These are phyloP conservation scores for Ceratobasidium sp. DNA, from an alignment of 1,284 basidiomycete species.

Conservation along the genomic window DNA sequence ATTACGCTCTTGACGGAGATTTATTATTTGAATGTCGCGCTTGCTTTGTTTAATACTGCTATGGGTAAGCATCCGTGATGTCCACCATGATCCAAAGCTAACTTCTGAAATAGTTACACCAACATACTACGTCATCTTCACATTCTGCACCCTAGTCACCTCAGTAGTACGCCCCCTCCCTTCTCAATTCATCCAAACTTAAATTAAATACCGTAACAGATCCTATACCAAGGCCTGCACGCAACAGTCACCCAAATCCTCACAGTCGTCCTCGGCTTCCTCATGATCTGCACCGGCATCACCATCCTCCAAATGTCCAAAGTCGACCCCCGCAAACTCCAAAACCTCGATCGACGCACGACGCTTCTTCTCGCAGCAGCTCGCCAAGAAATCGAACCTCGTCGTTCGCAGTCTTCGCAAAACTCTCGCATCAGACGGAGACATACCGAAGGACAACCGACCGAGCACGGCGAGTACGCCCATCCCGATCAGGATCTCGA, in stretches of 20 bases:
- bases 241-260: slow-evolving; percentile 77
- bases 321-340: slow-evolving; percentile 65
- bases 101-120: slow-evolving; percentile 64
- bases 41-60: slow-evolving; percentile 75
- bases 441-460: not conserved
- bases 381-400: slow-evolving; percentile 49
- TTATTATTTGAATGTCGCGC: slow-evolving; percentile 78
- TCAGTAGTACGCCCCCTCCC: slow-evolving; percentile 58
- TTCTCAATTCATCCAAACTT: not conserved
- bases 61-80: slow-evolving; percentile 59
- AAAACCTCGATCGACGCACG: slow-evolving; percentile 62
- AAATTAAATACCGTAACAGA: slow-evolving; percentile 54
- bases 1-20: slow-evolving; percentile 68
- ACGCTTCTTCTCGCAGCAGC: slow-evolving; percentile 64
- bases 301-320: slow-evolving; percentile 79
- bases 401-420: not conserved
- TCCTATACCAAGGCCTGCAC: slow-evolving; percentile 76
- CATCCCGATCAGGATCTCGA: not conserved
- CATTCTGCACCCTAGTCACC: slow-evolving; percentile 69
- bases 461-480: slow-evolving; percentile 4
- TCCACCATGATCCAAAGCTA: not conserved
- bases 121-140: slow-evolving; percentile 75
- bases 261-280: slow-evolving; percentile 92
- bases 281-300: slow-evolving; percentile 82
- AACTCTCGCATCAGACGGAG: not conserved